Conservation (phyloP, 1,284 basidiomycete species). For the Neotropicomus parvogracilis region DNA sequence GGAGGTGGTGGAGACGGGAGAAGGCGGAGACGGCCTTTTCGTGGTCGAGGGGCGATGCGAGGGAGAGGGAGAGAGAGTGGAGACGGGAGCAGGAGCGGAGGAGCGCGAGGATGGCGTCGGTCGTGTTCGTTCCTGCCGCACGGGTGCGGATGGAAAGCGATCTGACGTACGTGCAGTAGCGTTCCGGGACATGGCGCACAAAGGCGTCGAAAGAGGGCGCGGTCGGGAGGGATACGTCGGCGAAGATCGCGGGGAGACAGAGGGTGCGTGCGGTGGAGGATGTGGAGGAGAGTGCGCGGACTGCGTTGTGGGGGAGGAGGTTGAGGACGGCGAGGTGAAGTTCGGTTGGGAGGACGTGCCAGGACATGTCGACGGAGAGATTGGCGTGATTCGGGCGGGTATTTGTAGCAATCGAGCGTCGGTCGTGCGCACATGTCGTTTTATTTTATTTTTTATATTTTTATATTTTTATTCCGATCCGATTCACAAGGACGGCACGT, state of each 20-base stretch:
- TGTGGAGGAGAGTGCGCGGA: slow-evolving; percentile 39
- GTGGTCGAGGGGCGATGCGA: slow-evolving; percentile 50
- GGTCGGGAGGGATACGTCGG: slow-evolving; percentile 48
- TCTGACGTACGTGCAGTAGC: slow-evolving; percentile 52
- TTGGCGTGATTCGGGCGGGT: not conserved
- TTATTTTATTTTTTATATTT: not conserved
- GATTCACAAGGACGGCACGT: slow-evolving; percentile 21
- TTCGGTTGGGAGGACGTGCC: slow-evolving; percentile 60
- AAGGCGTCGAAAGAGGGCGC: slow-evolving; percentile 48
- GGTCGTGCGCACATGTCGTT: too few species aligned
- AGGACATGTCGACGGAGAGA: slow-evolving; percentile 35
- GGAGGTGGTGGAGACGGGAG: slow-evolving; percentile 40
- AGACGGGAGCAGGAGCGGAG: slow-evolving; percentile 50
- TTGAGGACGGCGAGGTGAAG: slow-evolving; percentile 59
- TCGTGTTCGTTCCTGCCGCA: slow-evolving; percentile 38
- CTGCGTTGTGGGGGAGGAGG: slow-evolving; percentile 40
- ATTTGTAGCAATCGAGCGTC: too few species aligned
- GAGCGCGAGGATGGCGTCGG: slow-evolving; percentile 49
- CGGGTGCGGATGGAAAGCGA: slow-evolving; percentile 51
- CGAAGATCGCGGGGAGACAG: slow-evolving; percentile 58
- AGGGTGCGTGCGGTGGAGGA: slow-evolving; percentile 49
- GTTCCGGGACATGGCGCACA: slow-evolving; percentile 51
- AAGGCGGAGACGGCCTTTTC: slow-evolving; percentile 51
- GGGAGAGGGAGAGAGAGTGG: slow-evolving; percentile 46
- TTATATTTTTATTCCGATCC: slow-evolving; percentile 11